Evolutionary conservation across 345 rosid species (phyloP), one percentile per base, ranked within the genome.

Genomic region (Schrenkiella parvula): DNA sequence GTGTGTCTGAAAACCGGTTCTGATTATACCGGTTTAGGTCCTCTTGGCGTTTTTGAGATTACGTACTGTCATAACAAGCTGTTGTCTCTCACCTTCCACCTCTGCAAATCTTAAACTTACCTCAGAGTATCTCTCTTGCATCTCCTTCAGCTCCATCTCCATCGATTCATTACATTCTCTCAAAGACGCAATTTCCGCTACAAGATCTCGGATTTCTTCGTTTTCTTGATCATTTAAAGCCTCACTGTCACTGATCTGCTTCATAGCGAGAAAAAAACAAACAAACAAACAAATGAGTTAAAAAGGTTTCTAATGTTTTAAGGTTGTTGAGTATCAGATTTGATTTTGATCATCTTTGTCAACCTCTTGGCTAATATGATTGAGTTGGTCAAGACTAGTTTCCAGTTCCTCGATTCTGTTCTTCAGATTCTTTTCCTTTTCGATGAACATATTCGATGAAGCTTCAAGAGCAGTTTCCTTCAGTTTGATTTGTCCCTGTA

Each of bases 1-100:
- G 18, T 19, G 2, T 18, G 9, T 17, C 25, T 46, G 74, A 58
- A 2, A 60, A 51, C 68, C 60, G 51, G 75, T 56, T 71, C 43
- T 58, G n/a, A 42, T 57, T 29, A 46, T 25, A 59, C 50, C 34
- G 58, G 18, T 72, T 74, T 66, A 85, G 66, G 77, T 79, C 78
- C 80, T 83, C 84, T 60, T 86, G 28, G 84, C 59, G 55, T 91
- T 95, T 84, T 85, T 87, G 37, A 87, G 82, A 79, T 85, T 86
- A 51, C 98, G 85, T 18, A 89, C 72, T 0, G 91, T 84, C 99
- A 95, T 95, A 43, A 88, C 92, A 57, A 95, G 97, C 79, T 86
- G 80, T 70, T 95, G 99, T 76, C 99, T 86, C 81, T 95, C 99
- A 35, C 99, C 96, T 86, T 95, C 99, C 0, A 95, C 99, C 78